Evolutionary conservation across 148 eudicot species (phyloP).

Genomic region (Camellia japonica): DNA sequence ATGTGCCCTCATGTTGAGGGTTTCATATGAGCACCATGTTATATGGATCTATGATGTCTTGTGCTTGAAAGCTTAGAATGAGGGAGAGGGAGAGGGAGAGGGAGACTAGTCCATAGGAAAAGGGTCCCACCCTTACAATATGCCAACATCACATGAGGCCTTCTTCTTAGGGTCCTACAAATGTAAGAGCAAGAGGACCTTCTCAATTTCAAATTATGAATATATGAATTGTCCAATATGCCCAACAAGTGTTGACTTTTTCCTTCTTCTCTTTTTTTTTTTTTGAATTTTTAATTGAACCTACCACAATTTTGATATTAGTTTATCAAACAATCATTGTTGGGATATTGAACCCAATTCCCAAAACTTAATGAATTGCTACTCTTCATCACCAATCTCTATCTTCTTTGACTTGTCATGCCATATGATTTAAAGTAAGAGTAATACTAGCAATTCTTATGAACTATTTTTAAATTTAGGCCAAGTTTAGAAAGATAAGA

Average conservation of each 20-base stretch:
- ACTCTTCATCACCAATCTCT: background rate
- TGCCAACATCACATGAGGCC: slow-evolving; percentile 12
- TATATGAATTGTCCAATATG: background rate
- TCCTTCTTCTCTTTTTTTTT: background rate
- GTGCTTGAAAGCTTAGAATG: slow-evolving; percentile 7
- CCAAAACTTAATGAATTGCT: background rate
- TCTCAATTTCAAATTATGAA: slow-evolving; percentile 7
- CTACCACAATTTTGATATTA: background rate
- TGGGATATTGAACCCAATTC: background rate
- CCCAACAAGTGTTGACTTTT: slow-evolving; percentile 14
- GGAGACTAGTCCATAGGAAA: background rate
- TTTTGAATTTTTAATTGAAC: background rate
- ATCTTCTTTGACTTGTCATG: background rate
- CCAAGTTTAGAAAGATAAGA: no score
- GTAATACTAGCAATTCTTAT: no score
- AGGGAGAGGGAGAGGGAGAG: background rate
- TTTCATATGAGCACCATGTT: background rate
- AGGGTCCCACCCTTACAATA: slow-evolving; percentile 14
- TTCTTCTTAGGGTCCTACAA: slow-evolving; percentile 11
- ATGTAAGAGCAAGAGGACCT: background rate
- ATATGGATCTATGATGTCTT: slow-evolving; percentile 3
- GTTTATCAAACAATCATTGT: slow-evolving; percentile 5
- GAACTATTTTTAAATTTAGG: no score
- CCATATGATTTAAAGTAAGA: background rate
- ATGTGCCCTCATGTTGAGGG: no score